phyloP scores from a whole-genome alignment of 371 early-diverging fungal genomes.

The Mucor indicus region DNA sequence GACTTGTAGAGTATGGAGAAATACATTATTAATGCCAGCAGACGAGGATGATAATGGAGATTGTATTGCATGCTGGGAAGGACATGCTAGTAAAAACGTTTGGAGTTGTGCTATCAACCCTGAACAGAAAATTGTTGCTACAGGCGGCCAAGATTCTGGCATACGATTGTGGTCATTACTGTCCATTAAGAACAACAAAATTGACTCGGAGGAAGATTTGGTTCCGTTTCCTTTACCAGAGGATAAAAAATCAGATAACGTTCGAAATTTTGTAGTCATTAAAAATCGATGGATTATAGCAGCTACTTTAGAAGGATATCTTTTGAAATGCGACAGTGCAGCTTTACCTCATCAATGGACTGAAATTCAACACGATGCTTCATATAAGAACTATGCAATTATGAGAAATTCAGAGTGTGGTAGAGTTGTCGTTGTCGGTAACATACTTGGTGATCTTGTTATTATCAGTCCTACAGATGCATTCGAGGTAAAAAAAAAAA shows the following conservation, averaged over 20 bases:
- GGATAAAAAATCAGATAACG: slow-evolving; percentile 27
- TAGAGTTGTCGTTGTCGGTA: slow-evolving; percentile 54
- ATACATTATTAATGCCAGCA: slow-evolving; percentile 26
- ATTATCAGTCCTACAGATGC: slow-evolving; percentile 43
- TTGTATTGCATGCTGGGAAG: slow-evolving; percentile 72
- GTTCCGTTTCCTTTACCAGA: slow-evolving; percentile 21
- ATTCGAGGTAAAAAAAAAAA: slow-evolving; percentile 54
- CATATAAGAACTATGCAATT: slow-evolving; percentile 48
- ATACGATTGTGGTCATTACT: slow-evolving; percentile 70
- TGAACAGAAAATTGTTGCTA: slow-evolving; percentile 52
- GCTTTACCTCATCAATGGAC: slow-evolving; percentile 24
- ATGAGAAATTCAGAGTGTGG: slow-evolving; percentile 60
- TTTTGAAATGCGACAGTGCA: slow-evolving; percentile 39
- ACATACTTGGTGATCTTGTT: slow-evolving; percentile 54
- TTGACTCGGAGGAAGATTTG: slow-evolving; percentile 51
- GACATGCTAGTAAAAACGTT: slow-evolving; percentile 78
- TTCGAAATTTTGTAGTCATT: slow-evolving; percentile 55
- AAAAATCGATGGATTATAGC: slow-evolving; percentile 29
- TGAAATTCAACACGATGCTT: slow-evolving; percentile 12
- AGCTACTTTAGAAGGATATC: slow-evolving; percentile 40
- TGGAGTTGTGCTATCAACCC: slow-evolving; percentile 77
- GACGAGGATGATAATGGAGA: slow-evolving; percentile 37
- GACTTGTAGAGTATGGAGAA: slow-evolving; percentile 80
- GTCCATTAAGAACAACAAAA: slow-evolving; percentile 52
- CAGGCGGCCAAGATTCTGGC: slow-evolving; percentile 82